Evolutionary conservation across 202 grass and related monocot species (phyloP).

Genomic region (Musa balbisiana): DNA sequence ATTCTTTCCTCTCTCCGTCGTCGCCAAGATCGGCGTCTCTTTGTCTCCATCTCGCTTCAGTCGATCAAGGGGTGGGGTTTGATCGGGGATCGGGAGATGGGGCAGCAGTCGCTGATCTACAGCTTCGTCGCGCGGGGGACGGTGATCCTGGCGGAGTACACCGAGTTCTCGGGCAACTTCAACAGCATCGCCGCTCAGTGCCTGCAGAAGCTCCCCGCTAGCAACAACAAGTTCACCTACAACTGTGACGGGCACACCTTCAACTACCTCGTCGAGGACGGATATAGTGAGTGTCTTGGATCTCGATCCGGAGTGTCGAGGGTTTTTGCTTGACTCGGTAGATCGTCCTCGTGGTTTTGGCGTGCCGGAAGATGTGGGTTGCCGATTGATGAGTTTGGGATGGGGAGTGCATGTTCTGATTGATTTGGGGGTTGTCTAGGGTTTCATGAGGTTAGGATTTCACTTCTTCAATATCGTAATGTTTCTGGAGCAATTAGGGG

Average conservation of each 20-base stretch:
- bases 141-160: conserved; percentile 11
- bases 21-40: background rate
- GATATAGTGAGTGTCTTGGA: background rate
- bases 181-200: conserved; percentile 9
- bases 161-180: conserved; percentile 5
- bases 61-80: background rate
- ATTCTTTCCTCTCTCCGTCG: background rate
- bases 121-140: conserved; percentile 5
- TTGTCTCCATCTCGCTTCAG: background rate
- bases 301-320: background rate
- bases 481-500: background rate
- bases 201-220: background rate
- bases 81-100: background rate
- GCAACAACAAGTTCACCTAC: conserved; percentile 16
- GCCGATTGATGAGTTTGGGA: background rate
- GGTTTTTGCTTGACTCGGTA: background rate
- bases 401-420: background rate
- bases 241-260: conserved; percentile 7
- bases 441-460: background rate
- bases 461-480: background rate
- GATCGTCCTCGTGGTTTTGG: background rate
- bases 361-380: background rate
- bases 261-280: conserved; percentile 10
- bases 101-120: conserved; percentile 11
- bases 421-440: background rate